Evolutionary conservation across 225 moss, liverwort and hornwort genomes (phyloP).

Genomic region (Anthoceros angustus): DNA sequence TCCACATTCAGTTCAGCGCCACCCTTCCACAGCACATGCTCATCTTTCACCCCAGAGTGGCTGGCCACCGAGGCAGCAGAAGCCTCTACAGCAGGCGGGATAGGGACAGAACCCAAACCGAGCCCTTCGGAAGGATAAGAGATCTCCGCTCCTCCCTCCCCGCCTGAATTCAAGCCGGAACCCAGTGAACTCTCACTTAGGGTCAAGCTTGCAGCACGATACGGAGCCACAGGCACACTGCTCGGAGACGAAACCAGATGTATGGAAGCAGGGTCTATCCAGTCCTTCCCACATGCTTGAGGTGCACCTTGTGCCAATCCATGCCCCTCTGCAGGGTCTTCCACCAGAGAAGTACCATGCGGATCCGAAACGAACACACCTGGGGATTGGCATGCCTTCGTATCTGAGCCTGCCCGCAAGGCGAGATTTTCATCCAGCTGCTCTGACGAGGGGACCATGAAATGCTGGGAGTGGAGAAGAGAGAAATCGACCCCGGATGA

Average conservation of each 20-base stretch:
- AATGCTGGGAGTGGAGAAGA: constrained; percentile 1
- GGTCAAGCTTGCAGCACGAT: background rate
- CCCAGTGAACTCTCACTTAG: background rate
- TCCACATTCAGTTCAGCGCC: background rate
- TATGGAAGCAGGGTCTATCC: constrained; percentile 76
- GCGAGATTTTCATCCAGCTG: background rate
- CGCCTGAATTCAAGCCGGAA: background rate
- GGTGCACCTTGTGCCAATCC: constrained; percentile 20
- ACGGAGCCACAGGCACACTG: background rate
- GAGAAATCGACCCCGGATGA: background rate
- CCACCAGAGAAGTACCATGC: constrained; percentile 27
- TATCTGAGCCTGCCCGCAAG: background rate
- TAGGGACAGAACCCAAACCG: background rate
- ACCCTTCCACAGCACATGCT: too few species aligned
- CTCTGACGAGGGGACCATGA: background rate
- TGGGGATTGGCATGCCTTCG: constrained; percentile 5
- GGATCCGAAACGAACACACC: constrained; percentile 16
- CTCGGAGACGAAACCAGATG: constrained; percentile 8
- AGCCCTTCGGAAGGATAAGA: background rate
- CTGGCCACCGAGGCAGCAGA: background rate
- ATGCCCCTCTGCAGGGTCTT: constrained; percentile 11
- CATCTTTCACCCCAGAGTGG: background rate
- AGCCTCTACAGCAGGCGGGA: background rate
- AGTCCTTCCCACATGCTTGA: constrained; percentile 57
- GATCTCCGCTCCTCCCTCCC: background rate